These are phyloP conservation scores for Mariannaea sp. DNA, from an alignment of 2,329 filamentous ascomycete species.

Conservation along the genomic window DNA sequence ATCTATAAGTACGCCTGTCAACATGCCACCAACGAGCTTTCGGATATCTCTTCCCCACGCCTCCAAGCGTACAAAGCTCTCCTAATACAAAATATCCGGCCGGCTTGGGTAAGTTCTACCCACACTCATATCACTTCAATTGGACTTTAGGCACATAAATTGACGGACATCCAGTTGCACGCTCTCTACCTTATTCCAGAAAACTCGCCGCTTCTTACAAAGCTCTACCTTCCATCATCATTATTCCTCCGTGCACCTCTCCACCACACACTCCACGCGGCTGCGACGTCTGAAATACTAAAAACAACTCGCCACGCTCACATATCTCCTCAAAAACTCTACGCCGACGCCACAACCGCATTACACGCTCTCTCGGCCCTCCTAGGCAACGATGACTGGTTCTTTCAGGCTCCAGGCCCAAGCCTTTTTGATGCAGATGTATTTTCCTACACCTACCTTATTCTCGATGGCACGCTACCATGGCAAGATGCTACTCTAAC, in stretches of 20 bases:
- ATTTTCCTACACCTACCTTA: slow-evolving; percentile 85
- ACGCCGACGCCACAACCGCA: slow-evolving; percentile 51
- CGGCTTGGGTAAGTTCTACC: slow-evolving; percentile 72
- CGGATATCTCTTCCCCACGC: slow-evolving; percentile 58
- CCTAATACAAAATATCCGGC: slow-evolving; percentile 76
- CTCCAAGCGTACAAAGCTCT: slow-evolving; percentile 80
- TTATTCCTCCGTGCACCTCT: slow-evolving; percentile 67
- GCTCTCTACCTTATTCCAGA: slow-evolving; percentile 74
- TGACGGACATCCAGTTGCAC: slow-evolving; percentile 63
- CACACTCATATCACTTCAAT: not conserved
- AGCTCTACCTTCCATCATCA: slow-evolving; percentile 73
- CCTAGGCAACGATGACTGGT: slow-evolving; percentile 51
- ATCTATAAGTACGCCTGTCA: slow-evolving; percentile 71
- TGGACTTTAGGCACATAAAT: not conserved
- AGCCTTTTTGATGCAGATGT: slow-evolving; percentile 85
- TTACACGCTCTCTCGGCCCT: slow-evolving; percentile 52
- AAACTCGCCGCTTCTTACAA: slow-evolving; percentile 71
- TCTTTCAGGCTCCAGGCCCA: slow-evolving; percentile 58
- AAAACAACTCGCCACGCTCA: slow-evolving; percentile 57
- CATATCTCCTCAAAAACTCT: slow-evolving; percentile 46
- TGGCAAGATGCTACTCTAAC: slow-evolving; percentile 69
- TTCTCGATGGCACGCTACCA: slow-evolving; percentile 66
- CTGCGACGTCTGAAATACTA: slow-evolving; percentile 75
- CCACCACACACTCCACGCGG: slow-evolving; percentile 68
- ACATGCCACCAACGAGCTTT: slow-evolving; percentile 41